Base-by-base conservation (phyloP, 345 rosid genomes). In the Cochlearia excelsa region DNA sequence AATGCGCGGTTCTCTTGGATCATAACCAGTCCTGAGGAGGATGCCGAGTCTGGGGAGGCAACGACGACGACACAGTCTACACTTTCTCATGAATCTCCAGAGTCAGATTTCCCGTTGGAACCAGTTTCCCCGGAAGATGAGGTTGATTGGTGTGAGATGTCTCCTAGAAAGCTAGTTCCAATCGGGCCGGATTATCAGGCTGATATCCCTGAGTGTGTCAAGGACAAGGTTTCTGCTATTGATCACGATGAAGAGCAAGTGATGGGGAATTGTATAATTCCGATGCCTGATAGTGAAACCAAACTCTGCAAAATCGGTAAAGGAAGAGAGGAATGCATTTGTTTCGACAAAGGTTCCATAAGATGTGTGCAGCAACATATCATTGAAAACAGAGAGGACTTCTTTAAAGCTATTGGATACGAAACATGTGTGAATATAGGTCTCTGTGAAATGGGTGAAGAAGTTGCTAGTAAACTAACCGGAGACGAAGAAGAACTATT, bases 391-490 rank as follows among this genome's bases (percentile, higher is more conserved):
- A 75, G 89, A 67, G 79, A 79, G 47, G 63, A 68, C 54, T 80
- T 86, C 29, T 66, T 76, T 61, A 63, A 72, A 37, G 51, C 74
- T 43, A 69, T 82, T 31, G 96, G 96, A 34, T 70, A 77, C 9
- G 91, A 82, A 52, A 73, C 34, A 3, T 84, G 81, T 61, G 48
- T 61, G 51, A 62, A 72, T 43, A 53, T 84, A 61, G 88, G 95
- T 41, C 81, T 84, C 42, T 70, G 55, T 66, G 87, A 86, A 39
- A 86, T 89, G 91, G 96, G 96, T 2, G 96, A 89, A 68, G 81
- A 72, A 54, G 79, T 82, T 61, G 83, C 91, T 26, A 52, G 58
- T 26, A 77, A 75, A 54, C 82, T 87, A 85, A 78, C 67, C 28
- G 87, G 75, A 33, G 84, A 78, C 10, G 96, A 84, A 66, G 89